Conservation (phyloP, 2,329 filamentous ascomycete genomes). For the Coniochaeta sp. region DNA sequence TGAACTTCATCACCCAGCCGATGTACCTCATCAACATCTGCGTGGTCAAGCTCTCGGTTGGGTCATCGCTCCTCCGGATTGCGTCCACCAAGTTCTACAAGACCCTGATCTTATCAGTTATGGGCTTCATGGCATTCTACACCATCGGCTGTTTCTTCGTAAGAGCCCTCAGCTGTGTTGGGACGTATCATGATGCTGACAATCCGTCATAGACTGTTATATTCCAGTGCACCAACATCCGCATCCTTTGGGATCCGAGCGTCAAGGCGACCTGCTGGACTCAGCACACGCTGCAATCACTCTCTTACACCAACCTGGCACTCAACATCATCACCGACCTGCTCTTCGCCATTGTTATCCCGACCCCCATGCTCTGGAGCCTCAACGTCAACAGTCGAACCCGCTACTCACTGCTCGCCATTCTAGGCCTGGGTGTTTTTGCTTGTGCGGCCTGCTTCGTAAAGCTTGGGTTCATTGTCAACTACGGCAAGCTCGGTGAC, state of each 20-base stretch:
- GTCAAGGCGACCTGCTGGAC: slow-evolving; percentile 35
- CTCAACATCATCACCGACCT: slow-evolving; percentile 24
- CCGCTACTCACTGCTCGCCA: slow-evolving; percentile 12
- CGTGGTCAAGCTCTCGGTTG: slow-evolving; percentile 34
- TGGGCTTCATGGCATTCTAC: slow-evolving; percentile 27
- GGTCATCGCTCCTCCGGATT: slow-evolving; percentile 32
- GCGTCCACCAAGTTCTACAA: slow-evolving; percentile 27
- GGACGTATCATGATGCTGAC: too few relatives aligned
- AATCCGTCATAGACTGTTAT: slow-evolving; percentile 33
- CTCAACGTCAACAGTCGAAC: slow-evolving; percentile 17
- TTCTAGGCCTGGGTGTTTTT: slow-evolving; percentile 16
- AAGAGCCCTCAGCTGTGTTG: too few relatives aligned
- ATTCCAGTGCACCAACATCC: slow-evolving; percentile 39
- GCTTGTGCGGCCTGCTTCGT: slow-evolving; percentile 16
- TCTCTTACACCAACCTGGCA: slow-evolving; percentile 34
- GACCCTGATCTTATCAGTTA: slow-evolving; percentile 26
- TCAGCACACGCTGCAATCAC: slow-evolving; percentile 25
- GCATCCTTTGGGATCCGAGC: slow-evolving; percentile 34
- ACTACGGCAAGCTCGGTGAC: slow-evolving; percentile 18
- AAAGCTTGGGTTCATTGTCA: slow-evolving; percentile 14
- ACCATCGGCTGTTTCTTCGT: slow-evolving; percentile 29
- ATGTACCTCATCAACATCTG: slow-evolving; percentile 34
- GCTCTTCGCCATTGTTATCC: slow-evolving; percentile 18
- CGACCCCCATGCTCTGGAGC: slow-evolving; percentile 18
- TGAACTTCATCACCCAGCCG: slow-evolving; percentile 36